A percentile compares a stretch with the other conserved stretches of the same genome.
Evolutionary conservation across 2,329 filamentous ascomycete species (phyloP).

Genomic region (Fusarium coicis): DNA sequence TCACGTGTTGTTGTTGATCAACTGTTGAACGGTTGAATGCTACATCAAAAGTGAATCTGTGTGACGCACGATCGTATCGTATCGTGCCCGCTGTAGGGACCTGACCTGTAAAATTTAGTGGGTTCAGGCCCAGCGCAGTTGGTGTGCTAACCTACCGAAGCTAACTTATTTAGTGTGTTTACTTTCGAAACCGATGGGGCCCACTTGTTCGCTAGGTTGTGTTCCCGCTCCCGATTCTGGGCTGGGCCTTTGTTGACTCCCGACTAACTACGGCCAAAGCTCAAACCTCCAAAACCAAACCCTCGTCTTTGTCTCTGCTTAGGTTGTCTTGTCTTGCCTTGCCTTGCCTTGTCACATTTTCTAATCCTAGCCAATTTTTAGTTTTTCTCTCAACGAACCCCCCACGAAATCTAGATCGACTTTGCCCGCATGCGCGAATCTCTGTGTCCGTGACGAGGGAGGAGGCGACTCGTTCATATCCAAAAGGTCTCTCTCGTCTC

Average conservation of each 20-base stretch:
- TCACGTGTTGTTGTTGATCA: conserved; percentile 31
- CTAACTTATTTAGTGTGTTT: conserved; percentile 31
- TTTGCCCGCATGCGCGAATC: conserved; percentile 29
- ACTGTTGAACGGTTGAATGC: conserved; percentile 1
- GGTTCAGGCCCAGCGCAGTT: neutral
- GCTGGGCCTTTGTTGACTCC: conserved; percentile 27
- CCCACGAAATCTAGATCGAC: conserved; percentile 14
- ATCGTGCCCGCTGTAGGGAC: conserved; percentile 5
- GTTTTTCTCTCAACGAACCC: neutral
- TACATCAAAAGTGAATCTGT: conserved; percentile 20
- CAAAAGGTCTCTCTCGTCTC: conserved; percentile 13
- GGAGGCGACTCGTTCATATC: conserved; percentile 36
- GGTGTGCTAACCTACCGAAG: neutral
- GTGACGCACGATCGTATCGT: conserved; percentile 30
- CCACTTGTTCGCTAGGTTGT: conserved; percentile 27
- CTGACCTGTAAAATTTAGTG: conserved; percentile 6
- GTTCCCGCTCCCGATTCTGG: conserved; percentile 29
- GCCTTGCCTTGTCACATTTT: conserved; percentile 13
- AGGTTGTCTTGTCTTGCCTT: conserved; percentile 3
- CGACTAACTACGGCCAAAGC: conserved; percentile 14
- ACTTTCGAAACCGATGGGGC: conserved; percentile 38
- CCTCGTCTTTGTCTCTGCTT: neutral
- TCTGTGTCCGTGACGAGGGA: conserved; percentile 38
- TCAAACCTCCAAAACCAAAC: conserved; percentile 18
- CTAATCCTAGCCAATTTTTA: conserved; percentile 9